A percentile compares a stretch with the other conserved stretches of the same genome.
Evolutionary conservation across 1,284 basidiomycete species (phyloP).

Genomic region (Earliella scabrosa): DNA sequence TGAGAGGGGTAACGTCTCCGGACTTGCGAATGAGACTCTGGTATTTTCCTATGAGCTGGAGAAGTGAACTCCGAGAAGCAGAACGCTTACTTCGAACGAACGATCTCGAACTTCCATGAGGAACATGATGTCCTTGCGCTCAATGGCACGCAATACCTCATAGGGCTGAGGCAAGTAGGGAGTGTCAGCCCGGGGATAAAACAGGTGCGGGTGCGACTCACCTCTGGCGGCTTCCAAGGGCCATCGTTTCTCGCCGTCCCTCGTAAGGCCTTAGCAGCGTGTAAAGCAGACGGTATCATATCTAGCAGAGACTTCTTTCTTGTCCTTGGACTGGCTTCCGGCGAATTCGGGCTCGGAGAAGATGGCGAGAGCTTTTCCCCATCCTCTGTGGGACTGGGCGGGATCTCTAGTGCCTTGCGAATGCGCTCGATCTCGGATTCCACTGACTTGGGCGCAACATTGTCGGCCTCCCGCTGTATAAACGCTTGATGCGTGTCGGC

Average conservation of each 20-base stretch:
- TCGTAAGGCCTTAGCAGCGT: conserved; percentile 20
- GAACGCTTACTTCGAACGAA: conserved; percentile 68
- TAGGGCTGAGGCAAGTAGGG: conserved; percentile 52
- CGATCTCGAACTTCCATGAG: conserved; percentile 80
- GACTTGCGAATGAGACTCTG: conserved; percentile 75
- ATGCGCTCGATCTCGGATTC: conserved; percentile 42
- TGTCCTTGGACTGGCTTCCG: conserved; percentile 16
- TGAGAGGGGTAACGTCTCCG: conserved; percentile 75
- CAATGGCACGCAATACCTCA: conserved; percentile 76
- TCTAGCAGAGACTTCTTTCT: conserved; percentile 25
- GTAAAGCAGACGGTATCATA: conserved; percentile 30
- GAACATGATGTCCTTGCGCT: conserved; percentile 73
- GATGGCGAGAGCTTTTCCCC: conserved; percentile 8
- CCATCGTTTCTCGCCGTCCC: conserved; percentile 8
- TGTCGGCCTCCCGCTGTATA: conserved; percentile 67
- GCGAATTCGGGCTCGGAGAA: conserved; percentile 10
- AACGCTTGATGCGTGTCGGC: conserved; percentile 52
- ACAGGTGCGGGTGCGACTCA: conserved; percentile 27
- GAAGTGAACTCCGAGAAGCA: background rate
- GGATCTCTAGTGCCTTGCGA: conserved; percentile 19
- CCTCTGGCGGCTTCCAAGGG: conserved; percentile 65
- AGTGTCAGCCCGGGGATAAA: background rate
- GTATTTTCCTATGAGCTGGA: background rate
- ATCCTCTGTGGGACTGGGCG: conserved; percentile 24
- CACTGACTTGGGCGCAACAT: conserved; percentile 56